These are phyloP conservation scores for Biscutella auriculata DNA, from an alignment of 441 rosid species.

Conservation along the genomic window DNA sequence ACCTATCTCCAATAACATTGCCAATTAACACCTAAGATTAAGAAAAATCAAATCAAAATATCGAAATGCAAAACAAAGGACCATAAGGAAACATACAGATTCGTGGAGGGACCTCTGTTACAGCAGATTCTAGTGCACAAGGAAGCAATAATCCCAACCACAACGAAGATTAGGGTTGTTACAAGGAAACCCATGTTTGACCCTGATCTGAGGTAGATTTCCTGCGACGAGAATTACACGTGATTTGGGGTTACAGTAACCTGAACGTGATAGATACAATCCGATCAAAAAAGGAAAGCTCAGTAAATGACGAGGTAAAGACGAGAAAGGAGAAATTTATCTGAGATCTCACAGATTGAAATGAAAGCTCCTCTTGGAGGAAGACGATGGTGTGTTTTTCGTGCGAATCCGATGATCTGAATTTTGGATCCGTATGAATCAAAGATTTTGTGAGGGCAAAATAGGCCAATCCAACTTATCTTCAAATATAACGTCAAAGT, in stretches of 20 bases:
- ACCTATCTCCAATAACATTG: not conserved
- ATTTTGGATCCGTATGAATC: conserved; percentile 11
- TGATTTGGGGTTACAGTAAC: conserved; percentile 2
- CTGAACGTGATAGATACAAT: not conserved
- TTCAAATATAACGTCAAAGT: not conserved
- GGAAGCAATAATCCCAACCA: conserved; percentile 64
- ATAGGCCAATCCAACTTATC: conserved; percentile 3
- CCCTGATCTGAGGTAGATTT: conserved; percentile 13
- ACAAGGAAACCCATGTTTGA: conserved; percentile 74
- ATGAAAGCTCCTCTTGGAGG: conserved; percentile 9
- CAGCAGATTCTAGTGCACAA: conserved; percentile 82
- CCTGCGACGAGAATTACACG: conserved; percentile 11
- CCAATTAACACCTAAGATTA: not conserved
- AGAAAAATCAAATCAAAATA: not conserved
- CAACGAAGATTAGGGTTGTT: conserved; percentile 68
- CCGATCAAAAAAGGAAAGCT: not conserved
- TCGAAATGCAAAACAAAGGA: not conserved
- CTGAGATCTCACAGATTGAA: conserved; percentile 18
- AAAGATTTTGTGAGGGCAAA: conserved; percentile 12
- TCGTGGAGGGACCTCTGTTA: conserved; percentile 78
- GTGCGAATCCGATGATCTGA: conserved; percentile 17
- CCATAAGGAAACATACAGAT: conserved; percentile 40
- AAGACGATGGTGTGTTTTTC: not conserved
- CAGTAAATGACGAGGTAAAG: not conserved
- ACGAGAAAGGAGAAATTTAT: not conserved